Base-by-base conservation (phyloP, 176 grass and related monocot genomes). In the Urochloa ruziziensis region DNA sequence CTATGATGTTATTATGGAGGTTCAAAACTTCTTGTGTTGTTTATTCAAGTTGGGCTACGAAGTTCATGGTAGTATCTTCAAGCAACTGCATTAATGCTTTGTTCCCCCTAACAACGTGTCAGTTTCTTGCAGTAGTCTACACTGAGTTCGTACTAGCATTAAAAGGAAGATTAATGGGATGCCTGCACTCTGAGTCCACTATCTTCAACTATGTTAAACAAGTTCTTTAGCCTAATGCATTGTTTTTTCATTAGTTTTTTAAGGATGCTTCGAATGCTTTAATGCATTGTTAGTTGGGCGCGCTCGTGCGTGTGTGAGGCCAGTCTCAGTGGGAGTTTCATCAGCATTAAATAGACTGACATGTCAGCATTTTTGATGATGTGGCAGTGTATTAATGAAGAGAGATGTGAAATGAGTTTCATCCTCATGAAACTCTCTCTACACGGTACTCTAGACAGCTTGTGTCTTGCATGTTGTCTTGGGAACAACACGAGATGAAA, bases 101-200 rank as follows among this genome's bases (percentile, higher is more conserved):
- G 78, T 67, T 82, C 69, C 67, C 73, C 66, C 78, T 53, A 62
- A 64, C 57, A 74, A 90, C 73, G 59, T 71, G 83, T 67, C 61
- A 53, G 80, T 33, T 62, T n/a, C 34, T 76, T 89, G 88, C 67
- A 67, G 17, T 83, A 83, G 58, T 90, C 70, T 78, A 90, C 49
- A 83, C 28, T 61, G 53, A 59, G 74, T 87, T 87, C 40, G 51
- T 83, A 75, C 74, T 43, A 62, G 80, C 80, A 87, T 90, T 87
- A 63, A 90, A 84, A 87, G 67, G 51, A 62, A 74, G 59, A 75
- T 87, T 90, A 90, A 83, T 90, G 67, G 56, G 84, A 83, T 79
- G 66, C 79, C 73, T 90, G 89, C 80, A 90, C 80, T 83, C 37
- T 83, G 63, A 74, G 69, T 83, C 84, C 89, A 90, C 84, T 87